Evolutionary conservation across 306 rosid genomes (phyloP).

Genomic region (Dryas alaskensis): DNA sequence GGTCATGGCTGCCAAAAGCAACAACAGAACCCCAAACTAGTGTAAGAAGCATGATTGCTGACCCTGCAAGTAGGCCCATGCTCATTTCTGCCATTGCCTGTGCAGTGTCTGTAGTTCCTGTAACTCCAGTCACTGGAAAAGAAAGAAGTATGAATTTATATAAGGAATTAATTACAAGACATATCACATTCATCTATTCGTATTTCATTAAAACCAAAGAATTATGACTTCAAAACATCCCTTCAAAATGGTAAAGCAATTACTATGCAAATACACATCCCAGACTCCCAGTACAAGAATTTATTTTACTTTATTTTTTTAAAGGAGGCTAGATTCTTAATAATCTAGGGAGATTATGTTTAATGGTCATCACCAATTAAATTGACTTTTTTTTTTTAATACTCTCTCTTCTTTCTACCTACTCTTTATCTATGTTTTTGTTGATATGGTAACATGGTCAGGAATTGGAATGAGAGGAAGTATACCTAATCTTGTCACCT

Average conservation of each 20-base stretch:
- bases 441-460: not conserved
- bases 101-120: conserved; percentile 20
- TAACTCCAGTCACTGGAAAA: conserved; percentile 29
- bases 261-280: not conserved
- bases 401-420: not conserved
- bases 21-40: conserved; percentile 35
- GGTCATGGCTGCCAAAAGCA: conserved; percentile 36
- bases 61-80: conserved; percentile 36
- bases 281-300: not conserved
- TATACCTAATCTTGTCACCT: not conserved
- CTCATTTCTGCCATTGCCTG: conserved; percentile 22
- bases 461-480: not conserved
- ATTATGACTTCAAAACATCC: not conserved
- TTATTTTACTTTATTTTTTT: too few relatives aligned
- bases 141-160: not conserved
- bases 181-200: not conserved
- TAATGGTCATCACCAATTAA: not conserved
- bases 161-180: not conserved
- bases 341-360: not conserved
- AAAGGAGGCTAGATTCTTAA: not conserved
- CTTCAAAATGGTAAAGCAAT: not conserved
- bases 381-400: not conserved
- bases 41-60: conserved; percentile 35
- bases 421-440: not conserved
- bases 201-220: not conserved